Percentiles rank a stretch among this genome's conserved stretches.
Conservation (phyloP, 148 eudicot genomes). For the Vaccinium macrocarpon region DNA sequence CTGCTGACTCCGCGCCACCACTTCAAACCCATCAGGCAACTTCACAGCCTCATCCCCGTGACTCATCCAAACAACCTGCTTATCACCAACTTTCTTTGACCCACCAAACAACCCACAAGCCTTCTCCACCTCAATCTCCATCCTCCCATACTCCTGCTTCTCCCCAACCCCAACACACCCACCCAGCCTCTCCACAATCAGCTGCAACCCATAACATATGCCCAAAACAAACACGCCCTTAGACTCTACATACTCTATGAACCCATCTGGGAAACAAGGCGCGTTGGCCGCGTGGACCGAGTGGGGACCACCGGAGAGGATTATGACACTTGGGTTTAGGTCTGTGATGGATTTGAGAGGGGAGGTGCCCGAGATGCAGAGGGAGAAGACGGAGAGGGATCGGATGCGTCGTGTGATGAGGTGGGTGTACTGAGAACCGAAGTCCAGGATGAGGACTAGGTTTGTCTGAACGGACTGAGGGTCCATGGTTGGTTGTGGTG, state of each 20-base stretch:
- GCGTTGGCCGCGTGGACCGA: conserved; percentile 79
- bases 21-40: conserved; percentile 81
- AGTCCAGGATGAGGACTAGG: conserved; percentile 73
- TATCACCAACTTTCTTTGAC: conserved; percentile 49
- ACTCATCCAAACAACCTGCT: conserved; percentile 95
- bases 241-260: conserved; percentile 60
- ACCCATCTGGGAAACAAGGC: conserved; percentile 73
- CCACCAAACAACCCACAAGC: conserved; percentile 61
- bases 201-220: conserved; percentile 83
- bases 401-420: conserved; percentile 89
- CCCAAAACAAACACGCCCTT: conserved; percentile 74
- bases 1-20: conserved; percentile 72
- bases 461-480: conserved; percentile 57
- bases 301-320: conserved; percentile 97
- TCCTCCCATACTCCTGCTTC: conserved; percentile 92
- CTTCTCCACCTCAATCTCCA: conserved; percentile 72
- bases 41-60: conserved; percentile 86
- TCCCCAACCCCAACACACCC: conserved; percentile 70
- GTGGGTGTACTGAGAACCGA: conserved; percentile 93
- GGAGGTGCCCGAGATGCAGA: conserved; percentile 93
- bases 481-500: conserved; percentile 40
- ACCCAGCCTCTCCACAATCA: conserved; percentile 74
- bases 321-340: conserved; percentile 67
- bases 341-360: conserved; percentile 69
- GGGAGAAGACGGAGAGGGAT: conserved; percentile 67